phyloP scores from a whole-genome alignment of 306 rosid genomes.

The Hylodesmum podocarpum region DNA sequence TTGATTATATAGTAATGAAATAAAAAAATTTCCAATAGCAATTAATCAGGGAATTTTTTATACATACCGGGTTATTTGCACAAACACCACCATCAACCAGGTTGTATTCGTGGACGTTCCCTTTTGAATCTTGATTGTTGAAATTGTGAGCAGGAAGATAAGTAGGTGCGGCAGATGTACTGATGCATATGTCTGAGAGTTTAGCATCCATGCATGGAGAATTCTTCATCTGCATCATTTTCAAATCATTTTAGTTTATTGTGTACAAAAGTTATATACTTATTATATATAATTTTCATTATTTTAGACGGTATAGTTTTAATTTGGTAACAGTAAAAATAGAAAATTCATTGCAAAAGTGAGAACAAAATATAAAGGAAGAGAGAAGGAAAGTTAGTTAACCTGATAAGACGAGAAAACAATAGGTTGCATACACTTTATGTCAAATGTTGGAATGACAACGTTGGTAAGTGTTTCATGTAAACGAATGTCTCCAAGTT shows the following conservation, averaged over 20 bases:
- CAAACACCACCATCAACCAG: constrained; percentile 74
- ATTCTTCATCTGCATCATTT: constrained; percentile 39
- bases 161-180: constrained; percentile 66
- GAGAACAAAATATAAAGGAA: background rate
- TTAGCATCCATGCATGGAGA: constrained; percentile 38
- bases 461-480: too few relatives aligned
- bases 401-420: constrained; percentile 59
- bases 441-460: too few relatives aligned
- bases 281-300: background rate
- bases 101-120: constrained; percentile 43
- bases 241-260: background rate
- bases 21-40: background rate
- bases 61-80: constrained; percentile 64
- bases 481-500: too few relatives aligned
- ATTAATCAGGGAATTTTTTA: background rate
- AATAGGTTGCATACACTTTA: constrained; percentile 56
- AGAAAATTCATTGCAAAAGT: background rate
- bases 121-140: constrained; percentile 25
- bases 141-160: constrained; percentile 58
- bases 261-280: too few relatives aligned
- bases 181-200: constrained; percentile 55
- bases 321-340: too few relatives aligned
- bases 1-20: background rate
- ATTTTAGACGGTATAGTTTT: too few relatives aligned
- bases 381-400: background rate